Evolutionary conservation across 768 basidiomycete species (phyloP).

Genomic region (Mycena galopus): DNA sequence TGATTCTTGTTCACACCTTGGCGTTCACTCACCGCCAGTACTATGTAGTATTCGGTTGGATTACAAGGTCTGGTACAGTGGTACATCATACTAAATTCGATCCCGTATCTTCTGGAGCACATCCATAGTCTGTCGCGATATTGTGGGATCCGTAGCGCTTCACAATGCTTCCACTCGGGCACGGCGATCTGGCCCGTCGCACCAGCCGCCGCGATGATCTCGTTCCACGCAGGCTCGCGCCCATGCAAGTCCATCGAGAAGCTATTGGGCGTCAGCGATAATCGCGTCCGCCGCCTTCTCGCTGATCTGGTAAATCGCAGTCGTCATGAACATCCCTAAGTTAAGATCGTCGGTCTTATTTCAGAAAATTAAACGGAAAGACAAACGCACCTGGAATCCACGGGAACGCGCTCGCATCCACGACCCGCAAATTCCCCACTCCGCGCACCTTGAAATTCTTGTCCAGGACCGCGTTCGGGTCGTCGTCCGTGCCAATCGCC

Average conservation of each 20-base stretch:
- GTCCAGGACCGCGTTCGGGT: constrained; percentile 34
- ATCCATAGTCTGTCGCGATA: no score
- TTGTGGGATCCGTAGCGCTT: no score
- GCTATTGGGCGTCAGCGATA: constrained; percentile 23
- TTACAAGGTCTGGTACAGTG: no score
- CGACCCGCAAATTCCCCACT: constrained; percentile 34
- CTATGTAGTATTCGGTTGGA: no score
- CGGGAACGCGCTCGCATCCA: constrained; percentile 35
- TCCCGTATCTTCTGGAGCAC: no score
- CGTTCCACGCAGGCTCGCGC: constrained; percentile 28
- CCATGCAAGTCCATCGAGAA: neutral
- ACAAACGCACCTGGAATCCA: constrained; percentile 15
- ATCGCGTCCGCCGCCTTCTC: constrained; percentile 31
- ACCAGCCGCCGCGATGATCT: constrained; percentile 6
- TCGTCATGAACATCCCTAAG: constrained; percentile 30
- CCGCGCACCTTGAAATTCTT: constrained; percentile 37
- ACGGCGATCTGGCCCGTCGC: constrained; percentile 16
- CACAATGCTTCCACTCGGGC: constrained; percentile 31
- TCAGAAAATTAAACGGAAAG: neutral
- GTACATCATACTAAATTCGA: no score
- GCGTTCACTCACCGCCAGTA: no score
- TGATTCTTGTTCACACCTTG: no score
- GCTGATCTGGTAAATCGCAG: constrained; percentile 29
- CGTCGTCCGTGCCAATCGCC: constrained; percentile 18
- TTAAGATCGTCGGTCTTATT: neutral